These are phyloP conservation scores for Salix caprea DNA, from an alignment of 345 rosid species.

Conservation along the genomic window DNA sequence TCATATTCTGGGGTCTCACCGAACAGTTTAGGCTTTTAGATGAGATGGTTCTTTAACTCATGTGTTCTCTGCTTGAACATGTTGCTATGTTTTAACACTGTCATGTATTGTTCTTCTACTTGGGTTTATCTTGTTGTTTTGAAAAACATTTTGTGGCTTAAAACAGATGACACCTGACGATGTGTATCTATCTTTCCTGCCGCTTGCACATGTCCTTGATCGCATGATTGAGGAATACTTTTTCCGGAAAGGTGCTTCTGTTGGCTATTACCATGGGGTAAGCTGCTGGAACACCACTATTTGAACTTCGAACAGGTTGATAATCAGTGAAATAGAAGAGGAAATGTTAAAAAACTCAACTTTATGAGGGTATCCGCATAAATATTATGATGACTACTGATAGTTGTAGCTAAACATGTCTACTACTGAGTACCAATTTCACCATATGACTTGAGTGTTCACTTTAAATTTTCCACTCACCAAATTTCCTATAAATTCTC, in stretches of 20 bases:
- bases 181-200: constrained; percentile 85
- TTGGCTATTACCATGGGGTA: constrained; percentile 98
- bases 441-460: background rate
- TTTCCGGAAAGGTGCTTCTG: constrained; percentile 82
- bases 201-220: constrained; percentile 91
- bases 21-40: too few relatives aligned
- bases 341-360: background rate
- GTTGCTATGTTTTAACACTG: too few relatives aligned
- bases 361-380: too few relatives aligned
- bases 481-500: background rate
- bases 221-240: constrained; percentile 83
- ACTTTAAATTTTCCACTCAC: background rate
- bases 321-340: background rate
- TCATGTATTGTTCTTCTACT: background rate
- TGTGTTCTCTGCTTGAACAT: background rate
- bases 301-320: background rate
- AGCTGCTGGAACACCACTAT: constrained; percentile 1
- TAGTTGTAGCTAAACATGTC: too few relatives aligned
- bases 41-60: too few relatives aligned
- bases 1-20: too few relatives aligned
- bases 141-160: constrained; percentile 7
- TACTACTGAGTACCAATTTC: too few relatives aligned
- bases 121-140: background rate
- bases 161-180: constrained; percentile 80
- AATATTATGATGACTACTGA: too few relatives aligned